These are phyloP conservation scores for Haematococcus sp. DNA, from an alignment of 139 green algal genomes.

Conservation along the genomic window DNA sequence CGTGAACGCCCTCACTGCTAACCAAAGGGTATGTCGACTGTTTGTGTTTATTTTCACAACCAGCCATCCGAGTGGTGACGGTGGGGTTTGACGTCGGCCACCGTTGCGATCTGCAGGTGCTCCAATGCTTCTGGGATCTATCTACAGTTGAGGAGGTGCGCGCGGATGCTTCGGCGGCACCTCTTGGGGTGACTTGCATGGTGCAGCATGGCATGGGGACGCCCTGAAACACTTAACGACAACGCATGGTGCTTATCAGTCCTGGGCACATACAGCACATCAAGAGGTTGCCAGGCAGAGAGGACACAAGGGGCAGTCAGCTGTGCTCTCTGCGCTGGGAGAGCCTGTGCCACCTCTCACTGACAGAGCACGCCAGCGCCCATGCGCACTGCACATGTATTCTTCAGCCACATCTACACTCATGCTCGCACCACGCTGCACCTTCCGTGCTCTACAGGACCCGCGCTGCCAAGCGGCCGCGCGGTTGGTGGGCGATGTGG, in stretches of 20 bases:
- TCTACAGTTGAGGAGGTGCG: background rate
- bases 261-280: no score
- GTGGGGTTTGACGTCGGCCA: no score
- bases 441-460: slow-evolving; percentile 19
- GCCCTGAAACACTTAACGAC: no score
- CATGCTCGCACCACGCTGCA: background rate
- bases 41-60: no score
- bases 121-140: slow-evolving; percentile 11
- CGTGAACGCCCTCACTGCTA: no score
- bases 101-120: slow-evolving; percentile 5
- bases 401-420: background rate
- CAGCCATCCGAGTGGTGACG: no score
- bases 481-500: slow-evolving; percentile 34
- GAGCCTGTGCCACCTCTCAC: background rate
- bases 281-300: no score
- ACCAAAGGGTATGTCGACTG: no score
- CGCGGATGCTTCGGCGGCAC: background rate
- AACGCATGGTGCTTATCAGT: no score
- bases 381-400: no score
- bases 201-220: background rate
- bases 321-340: background rate
- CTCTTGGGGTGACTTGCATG: no score
- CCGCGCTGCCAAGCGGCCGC: slow-evolving; percentile 25
- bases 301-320: background rate
- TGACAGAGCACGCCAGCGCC: no score